Percentiles rank a stretch among this genome's conserved stretches.
Conservation (phyloP, 2,329 filamentous ascomycete species). For the Sclerotinia trifoliorum region DNA sequence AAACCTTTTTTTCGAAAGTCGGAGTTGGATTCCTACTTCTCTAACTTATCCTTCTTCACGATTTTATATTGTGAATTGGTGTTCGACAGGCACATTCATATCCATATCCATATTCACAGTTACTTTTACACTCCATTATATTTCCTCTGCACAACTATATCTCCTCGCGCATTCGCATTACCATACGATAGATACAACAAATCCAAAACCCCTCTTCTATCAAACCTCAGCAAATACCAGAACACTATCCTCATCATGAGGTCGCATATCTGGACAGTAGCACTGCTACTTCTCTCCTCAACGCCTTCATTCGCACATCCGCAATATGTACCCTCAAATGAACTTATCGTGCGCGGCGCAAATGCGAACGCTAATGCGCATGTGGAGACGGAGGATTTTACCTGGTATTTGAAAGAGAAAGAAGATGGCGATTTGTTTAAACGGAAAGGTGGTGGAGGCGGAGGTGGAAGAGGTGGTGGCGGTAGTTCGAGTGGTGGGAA, state of each 20-base stretch:
- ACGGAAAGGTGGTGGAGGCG: constrained; percentile 57
- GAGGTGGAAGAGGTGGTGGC: constrained; percentile 56
- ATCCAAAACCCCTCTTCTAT: background rate
- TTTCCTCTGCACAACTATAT: too few relatives aligned
- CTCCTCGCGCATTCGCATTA: too few relatives aligned
- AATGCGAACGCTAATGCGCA: background rate
- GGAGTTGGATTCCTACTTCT: background rate
- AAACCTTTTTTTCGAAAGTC: background rate
- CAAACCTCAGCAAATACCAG: background rate
- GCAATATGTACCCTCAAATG: constrained; percentile 26
- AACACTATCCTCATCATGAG: constrained; percentile 25
- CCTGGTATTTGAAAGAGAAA: constrained; percentile 18
- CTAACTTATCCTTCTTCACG: background rate
- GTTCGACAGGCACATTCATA: background rate
- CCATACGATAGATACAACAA: too few relatives aligned
- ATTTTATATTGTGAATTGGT: background rate
- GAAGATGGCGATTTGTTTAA: constrained; percentile 51
- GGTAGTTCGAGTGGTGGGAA: constrained; percentile 40
- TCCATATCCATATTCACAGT: background rate
- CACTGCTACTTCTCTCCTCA: constrained; percentile 27
- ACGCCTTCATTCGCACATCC: constrained; percentile 30
- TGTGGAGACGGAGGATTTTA: background rate
- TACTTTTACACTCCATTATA: too few relatives aligned
- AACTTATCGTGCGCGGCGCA: constrained; percentile 28
- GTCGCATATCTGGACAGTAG: constrained; percentile 26